Evolutionary conservation across 345 rosid species (phyloP).

Genomic region (Melaleuca quinquenervia): DNA sequence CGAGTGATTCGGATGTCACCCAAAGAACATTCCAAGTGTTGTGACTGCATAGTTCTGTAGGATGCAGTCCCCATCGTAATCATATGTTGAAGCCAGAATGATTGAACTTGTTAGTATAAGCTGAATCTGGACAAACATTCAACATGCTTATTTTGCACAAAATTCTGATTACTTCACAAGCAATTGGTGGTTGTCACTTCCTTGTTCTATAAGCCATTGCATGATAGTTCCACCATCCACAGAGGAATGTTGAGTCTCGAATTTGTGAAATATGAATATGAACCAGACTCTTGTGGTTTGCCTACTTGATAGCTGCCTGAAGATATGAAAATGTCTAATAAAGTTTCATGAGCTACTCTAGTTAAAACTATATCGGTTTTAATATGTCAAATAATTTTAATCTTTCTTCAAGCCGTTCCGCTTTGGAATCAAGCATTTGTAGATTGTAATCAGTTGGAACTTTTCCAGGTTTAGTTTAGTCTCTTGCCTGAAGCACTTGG

Average conservation of each 20-base stretch:
- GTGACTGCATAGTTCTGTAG: not conserved
- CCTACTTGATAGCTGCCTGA: not conserved
- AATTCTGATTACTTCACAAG: not conserved
- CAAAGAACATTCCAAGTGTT: not conserved
- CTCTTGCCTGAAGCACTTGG: not conserved
- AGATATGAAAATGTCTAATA: not conserved
- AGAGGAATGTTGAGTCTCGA: not conserved
- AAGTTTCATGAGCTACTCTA: not conserved
- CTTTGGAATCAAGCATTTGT: not conserved
- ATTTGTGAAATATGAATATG: not conserved
- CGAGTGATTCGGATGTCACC: not conserved
- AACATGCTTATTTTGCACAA: not conserved
- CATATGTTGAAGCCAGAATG: not conserved
- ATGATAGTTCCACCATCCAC: not conserved
- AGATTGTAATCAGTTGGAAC: not conserved
- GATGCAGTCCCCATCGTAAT: not conserved
- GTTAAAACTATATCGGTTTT: not conserved
- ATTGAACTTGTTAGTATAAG: not conserved
- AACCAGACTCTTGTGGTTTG: not conserved
- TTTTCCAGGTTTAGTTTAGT: not conserved
- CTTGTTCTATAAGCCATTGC: not conserved
- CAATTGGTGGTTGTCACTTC: not conserved
- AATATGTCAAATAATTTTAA: not conserved
- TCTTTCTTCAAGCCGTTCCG: not conserved
- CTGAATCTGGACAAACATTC: not conserved